A percentile compares a stretch with the other conserved stretches of the same genome.
Evolutionary conservation across 495 filamentous ascomycete genomes (phyloP).

Genomic region (Cercophora scortea): DNA sequence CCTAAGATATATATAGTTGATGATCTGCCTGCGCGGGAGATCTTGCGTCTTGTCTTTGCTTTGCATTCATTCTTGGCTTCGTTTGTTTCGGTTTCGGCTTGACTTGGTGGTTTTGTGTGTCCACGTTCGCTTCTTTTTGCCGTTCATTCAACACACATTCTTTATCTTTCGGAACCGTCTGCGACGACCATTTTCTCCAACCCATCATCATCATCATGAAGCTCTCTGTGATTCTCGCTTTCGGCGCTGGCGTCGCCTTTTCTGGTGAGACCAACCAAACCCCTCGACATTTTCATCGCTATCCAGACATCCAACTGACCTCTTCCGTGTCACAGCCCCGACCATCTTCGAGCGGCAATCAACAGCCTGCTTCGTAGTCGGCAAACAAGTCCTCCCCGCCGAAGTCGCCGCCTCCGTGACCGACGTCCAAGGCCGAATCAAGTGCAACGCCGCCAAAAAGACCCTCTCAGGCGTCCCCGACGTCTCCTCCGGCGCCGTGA

Average conservation of each 20-base stretch:
- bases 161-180: too few relatives aligned
- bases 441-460: slow-evolving; percentile 24
- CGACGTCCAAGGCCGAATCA: slow-evolving; percentile 24
- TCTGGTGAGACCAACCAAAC: slow-evolving; percentile 1
- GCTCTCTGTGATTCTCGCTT: slow-evolving; percentile 1
- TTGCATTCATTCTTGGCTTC: too few relatives aligned
- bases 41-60: too few relatives aligned
- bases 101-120: too few relatives aligned
- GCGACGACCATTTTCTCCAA: too few relatives aligned
- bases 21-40: too few relatives aligned
- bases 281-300: background rate
- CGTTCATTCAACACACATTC: too few relatives aligned
- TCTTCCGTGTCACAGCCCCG: slow-evolving; percentile 3
- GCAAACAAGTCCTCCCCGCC: slow-evolving; percentile 26
- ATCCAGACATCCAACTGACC: background rate
- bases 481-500: slow-evolving; percentile 30
- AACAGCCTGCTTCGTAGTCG: slow-evolving; percentile 38
- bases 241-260: slow-evolving; percentile 7
- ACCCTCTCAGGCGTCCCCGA: slow-evolving; percentile 37
- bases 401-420: slow-evolving; percentile 24
- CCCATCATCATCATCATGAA: slow-evolving; percentile 5
- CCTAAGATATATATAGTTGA: too few relatives aligned
- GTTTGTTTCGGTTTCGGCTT: too few relatives aligned
- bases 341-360: slow-evolving; percentile 7
- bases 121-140: too few relatives aligned